Evolutionary conservation across 208 protist species (phyloP), one percentile per base, ranked within the genome.

Genomic region (Angomonas ambiguus): DNA sequence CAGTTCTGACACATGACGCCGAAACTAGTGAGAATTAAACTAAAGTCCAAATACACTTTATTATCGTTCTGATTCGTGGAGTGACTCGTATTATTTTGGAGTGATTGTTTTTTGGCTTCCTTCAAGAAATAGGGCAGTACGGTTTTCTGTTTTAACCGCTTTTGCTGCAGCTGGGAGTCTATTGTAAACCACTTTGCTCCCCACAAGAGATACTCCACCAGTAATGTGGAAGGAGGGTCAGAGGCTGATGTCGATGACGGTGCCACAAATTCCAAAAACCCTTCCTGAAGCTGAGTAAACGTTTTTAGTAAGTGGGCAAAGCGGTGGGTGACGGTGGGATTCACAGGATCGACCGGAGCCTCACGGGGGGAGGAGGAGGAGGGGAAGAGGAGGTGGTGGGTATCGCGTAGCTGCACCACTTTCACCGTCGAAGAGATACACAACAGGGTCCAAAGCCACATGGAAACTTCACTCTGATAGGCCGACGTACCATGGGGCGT

Each of bases 291-390:
- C 16, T 13, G 10, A 3, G 10, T 24, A 53, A 53, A 53, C 45
- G 3, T 20, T 53, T 53, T 53, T 53, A 53, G 20, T 53, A 53
- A 53, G n/a, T n/a, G n/a, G n/a, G n/a, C n/a, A n/a, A n/a, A n/a
- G n/a, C n/a, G n/a, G n/a, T n/a, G n/a, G n/a, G n/a, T n/a, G n/a
- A n/a, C n/a, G n/a, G n/a, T n/a, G n/a, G n/a, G n/a, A n/a, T n/a
- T n/a, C n/a, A n/a, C n/a, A n/a, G n/a, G n/a, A n/a, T n/a, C n/a
- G n/a, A n/a, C n/a, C n/a, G n/a, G n/a, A n/a, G n/a, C n/a, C n/a
- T n/a, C n/a, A n/a, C n/a, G n/a, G n/a, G n/a, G n/a, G n/a, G n/a
- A n/a, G n/a, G n/a, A n/a, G n/a, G n/a, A 13, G 16, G 10, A 27
- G 3, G 45, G 45, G 24, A 53, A 53, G 20, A 53, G 24, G 45